Evolutionary conservation across 805 yeast genomes (phyloP).

Genomic region (Candida bentonensis): DNA sequence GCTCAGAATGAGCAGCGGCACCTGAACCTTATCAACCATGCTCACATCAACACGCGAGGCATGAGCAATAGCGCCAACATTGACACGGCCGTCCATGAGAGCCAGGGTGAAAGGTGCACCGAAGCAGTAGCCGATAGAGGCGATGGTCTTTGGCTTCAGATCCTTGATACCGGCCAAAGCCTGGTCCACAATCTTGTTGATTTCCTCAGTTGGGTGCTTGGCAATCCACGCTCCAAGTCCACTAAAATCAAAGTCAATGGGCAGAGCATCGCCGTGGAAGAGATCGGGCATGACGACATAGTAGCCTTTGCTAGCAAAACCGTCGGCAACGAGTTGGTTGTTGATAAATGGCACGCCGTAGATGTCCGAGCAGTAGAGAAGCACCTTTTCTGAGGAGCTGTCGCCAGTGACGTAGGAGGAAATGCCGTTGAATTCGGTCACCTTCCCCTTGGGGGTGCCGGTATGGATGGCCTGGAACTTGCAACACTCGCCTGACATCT

Average conservation of each 20-base stretch:
- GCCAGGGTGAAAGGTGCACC: conserved; percentile 56
- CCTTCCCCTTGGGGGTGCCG: not conserved
- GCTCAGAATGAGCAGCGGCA: not conserved
- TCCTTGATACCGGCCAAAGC: not conserved
- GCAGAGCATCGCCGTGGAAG: conserved; percentile 33
- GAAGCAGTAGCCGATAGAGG: conserved; percentile 56
- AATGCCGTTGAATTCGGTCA: conserved; percentile 4
- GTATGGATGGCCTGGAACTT: not conserved
- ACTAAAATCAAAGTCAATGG: conserved; percentile 11
- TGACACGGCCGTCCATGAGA: conserved; percentile 19
- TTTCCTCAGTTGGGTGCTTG: conserved; percentile 24
- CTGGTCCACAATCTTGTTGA: conserved; percentile 23
- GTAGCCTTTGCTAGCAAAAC: conserved; percentile 37
- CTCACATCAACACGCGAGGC: conserved; percentile 24
- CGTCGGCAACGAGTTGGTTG: conserved; percentile 24
- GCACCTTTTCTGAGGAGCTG: conserved; percentile 24
- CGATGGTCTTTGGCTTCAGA: not conserved
- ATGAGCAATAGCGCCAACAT: conserved; percentile 58
- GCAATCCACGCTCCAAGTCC: conserved; percentile 28
- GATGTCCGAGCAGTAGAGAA: conserved; percentile 52
- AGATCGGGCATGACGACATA: conserved; percentile 54
- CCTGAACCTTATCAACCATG: not conserved
- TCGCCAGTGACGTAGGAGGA: conserved; percentile 30
- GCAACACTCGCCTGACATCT: conserved; percentile 1
- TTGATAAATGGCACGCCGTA: conserved; percentile 46